phyloP scores from a whole-genome alignment of 306 rosid genomes.

The Elaeagnus macrophylla region DNA sequence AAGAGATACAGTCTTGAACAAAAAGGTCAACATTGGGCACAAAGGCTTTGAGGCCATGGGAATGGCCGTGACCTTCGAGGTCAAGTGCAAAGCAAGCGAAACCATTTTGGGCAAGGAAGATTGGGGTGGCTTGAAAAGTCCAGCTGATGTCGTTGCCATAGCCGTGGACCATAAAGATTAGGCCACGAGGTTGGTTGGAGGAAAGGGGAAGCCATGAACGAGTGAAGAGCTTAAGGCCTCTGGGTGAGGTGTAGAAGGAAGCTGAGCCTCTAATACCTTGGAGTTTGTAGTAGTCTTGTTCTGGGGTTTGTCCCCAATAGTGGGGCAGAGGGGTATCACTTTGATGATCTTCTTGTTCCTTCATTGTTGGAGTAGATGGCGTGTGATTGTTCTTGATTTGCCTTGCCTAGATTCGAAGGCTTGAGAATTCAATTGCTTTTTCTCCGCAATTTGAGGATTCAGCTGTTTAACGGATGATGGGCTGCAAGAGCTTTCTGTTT shows the following conservation, averaged over 20 bases:
- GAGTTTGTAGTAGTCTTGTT: constrained; percentile 48
- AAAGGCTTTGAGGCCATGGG: constrained; percentile 65
- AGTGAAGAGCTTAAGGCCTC: constrained; percentile 64
- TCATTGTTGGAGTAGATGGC: constrained; percentile 7
- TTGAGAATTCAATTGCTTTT: too few relatives aligned
- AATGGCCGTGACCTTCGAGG: constrained; percentile 68
- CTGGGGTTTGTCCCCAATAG: constrained; percentile 65
- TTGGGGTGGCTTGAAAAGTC: constrained; percentile 82
- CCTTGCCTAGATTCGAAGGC: too few relatives aligned
- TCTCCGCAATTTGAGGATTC: too few relatives aligned
- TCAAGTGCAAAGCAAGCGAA: constrained; percentile 86
- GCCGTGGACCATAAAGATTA: constrained; percentile 83
- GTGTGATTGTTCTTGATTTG: too few relatives aligned
- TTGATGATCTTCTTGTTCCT: background rate
- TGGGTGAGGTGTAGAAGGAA: constrained; percentile 43
- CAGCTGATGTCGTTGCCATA: constrained; percentile 87
- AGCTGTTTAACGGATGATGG: too few relatives aligned
- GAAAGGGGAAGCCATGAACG: constrained; percentile 61
- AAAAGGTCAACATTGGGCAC: constrained; percentile 69
- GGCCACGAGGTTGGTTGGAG: constrained; percentile 42
- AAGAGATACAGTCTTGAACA: constrained; percentile 66
- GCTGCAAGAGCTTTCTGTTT: too few relatives aligned
- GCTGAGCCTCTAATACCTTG: constrained; percentile 38
- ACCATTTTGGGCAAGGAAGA: constrained; percentile 68
- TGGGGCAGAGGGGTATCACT: constrained; percentile 9